Conservation (phyloP, 1,139 yeast species). For the Blastobotrys ciferrii region DNA sequence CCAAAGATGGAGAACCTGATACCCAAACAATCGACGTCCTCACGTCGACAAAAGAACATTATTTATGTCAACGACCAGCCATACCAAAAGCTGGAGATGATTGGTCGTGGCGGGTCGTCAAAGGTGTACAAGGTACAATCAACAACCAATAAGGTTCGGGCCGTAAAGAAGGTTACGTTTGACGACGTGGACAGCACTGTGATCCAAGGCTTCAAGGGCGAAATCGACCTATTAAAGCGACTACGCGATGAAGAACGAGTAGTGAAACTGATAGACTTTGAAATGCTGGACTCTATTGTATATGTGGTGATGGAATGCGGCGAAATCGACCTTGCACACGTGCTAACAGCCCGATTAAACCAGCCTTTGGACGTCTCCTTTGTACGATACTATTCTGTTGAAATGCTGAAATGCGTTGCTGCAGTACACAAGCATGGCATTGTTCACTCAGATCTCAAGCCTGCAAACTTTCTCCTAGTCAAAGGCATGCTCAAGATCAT, state of each 20-base stretch:
- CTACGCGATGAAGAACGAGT: slow-evolving; percentile 68
- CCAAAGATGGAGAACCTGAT: slow-evolving; percentile 17
- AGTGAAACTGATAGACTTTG: slow-evolving; percentile 73
- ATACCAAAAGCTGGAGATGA: slow-evolving; percentile 71
- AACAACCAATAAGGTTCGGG: slow-evolving; percentile 54
- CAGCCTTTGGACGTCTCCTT: slow-evolving; percentile 68
- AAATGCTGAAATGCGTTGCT: slow-evolving; percentile 76
- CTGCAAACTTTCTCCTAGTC: slow-evolving; percentile 90
- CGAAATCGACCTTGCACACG: slow-evolving; percentile 84
- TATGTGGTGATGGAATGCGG: slow-evolving; percentile 93
- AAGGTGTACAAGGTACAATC: slow-evolving; percentile 82
- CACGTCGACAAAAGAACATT: slow-evolving; percentile 24
- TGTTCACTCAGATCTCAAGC: slow-evolving; percentile 93
- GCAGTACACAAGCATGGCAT: slow-evolving; percentile 87
- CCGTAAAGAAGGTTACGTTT: slow-evolving; percentile 77
- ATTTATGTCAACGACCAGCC: slow-evolving; percentile 54
- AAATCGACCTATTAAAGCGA: slow-evolving; percentile 68
- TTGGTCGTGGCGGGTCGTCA: slow-evolving; percentile 94
- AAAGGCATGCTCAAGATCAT: slow-evolving; percentile 82
- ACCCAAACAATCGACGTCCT: slow-evolving; percentile 10
- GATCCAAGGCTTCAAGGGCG: slow-evolving; percentile 80
- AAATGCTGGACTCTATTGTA: slow-evolving; percentile 61
- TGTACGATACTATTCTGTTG: slow-evolving; percentile 77
- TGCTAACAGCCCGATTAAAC: slow-evolving; percentile 57
- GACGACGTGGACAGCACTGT: slow-evolving; percentile 71